Base-by-base conservation (phyloP, 805 yeast species). In the Saturnispora mendoncae region DNA sequence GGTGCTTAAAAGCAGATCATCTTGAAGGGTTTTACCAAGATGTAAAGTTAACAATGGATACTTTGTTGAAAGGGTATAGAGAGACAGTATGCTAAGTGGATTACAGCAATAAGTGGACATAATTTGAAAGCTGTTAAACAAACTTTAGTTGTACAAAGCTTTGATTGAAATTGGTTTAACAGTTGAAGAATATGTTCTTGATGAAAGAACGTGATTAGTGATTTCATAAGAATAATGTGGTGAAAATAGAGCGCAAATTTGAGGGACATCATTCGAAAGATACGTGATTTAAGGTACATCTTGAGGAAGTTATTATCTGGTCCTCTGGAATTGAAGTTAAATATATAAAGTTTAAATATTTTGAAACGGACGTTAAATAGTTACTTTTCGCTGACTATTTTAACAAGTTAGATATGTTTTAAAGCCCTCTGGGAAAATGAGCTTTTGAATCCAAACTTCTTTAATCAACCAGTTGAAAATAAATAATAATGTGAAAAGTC, bases 171-270 rank as follows among this genome's bases (percentile, higher is more conserved):
- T 34, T 42, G 44, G 12, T 31, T 36, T 24, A 23, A 33, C 17
- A n/a, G 19, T 15, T 3, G 20, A 18, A 14, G 36, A 27, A 6
- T 31, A 20, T 13, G 34, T n/a, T 28, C 15, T 33, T 19, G 32
- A 26, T 37, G 43, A 23, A 61, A 61, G 6, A 61, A 57, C 2
- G 52, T 40, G n/a, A 57, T 39, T 28, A 61, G 62, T 8, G 61
- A 56, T 19, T 51, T 46, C 17, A 23, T 28, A 20, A 21, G 44
- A 29, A 10, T 47, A 38, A 27, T 45, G 45, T 20, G 50, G 47
- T 8, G 51, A 47, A n/a, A 35, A 40, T 19, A 47, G 45, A 14
- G 42, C 38, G 6, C 32, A 26, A 38, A 39, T 39, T 13, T 33
- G 28, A 15, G 50, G 46, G n/a, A 37, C 23, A 9, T 20, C 33